phyloP scores from a whole-genome alignment of 495 filamentous ascomycete species.

The Neurospora sp. region DNA sequence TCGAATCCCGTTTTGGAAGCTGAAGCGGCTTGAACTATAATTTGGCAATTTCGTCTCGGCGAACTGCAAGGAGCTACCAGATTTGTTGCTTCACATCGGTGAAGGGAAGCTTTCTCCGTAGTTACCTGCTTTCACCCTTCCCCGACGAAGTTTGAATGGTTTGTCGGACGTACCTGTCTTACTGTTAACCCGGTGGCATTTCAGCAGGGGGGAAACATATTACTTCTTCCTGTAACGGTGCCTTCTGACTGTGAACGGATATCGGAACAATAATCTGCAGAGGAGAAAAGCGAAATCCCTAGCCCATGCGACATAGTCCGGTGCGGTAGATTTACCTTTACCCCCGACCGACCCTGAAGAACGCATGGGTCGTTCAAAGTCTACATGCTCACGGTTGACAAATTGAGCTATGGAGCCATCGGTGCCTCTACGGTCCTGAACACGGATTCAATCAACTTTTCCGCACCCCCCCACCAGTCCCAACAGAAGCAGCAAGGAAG shows the following conservation, averaged over 20 bases:
- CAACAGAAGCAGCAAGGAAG: neutral
- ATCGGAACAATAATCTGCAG: neutral
- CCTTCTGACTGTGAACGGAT: neutral
- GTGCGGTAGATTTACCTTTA: neutral
- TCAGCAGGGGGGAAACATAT: neutral
- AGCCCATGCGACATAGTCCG: neutral
- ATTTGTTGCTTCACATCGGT: neutral
- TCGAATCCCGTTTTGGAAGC: neutral
- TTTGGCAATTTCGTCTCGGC: neutral
- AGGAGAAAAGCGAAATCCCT: neutral
- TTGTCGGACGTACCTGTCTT: neutral
- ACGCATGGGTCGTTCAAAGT: neutral
- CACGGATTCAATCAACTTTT: neutral
- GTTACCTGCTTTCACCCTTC: neutral
- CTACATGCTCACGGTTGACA: neutral
- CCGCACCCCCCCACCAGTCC: neutral
- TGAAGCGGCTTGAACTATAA: neutral
- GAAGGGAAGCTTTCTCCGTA: neutral
- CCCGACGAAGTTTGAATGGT: neutral
- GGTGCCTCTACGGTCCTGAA: neutral
- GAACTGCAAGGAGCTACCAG: neutral
- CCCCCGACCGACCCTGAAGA: neutral
- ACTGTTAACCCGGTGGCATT: neutral
- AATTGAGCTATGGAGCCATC: neutral
- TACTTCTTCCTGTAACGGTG: neutral